Conservation (phyloP, 1,284 basidiomycete species). For the Trametes polyzona region DNA sequence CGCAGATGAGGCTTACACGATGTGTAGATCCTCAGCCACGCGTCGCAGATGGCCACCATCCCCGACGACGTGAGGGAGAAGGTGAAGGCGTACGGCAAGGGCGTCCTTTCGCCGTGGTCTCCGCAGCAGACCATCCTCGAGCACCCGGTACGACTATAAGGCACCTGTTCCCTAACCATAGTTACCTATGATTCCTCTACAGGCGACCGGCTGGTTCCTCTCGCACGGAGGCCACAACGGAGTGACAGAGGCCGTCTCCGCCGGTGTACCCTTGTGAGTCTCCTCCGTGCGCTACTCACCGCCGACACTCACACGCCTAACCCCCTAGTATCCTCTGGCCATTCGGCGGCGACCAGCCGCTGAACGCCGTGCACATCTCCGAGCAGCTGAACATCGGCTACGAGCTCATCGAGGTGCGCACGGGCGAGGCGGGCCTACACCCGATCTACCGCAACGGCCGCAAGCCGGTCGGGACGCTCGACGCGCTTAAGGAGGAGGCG, state of each 20-base stretch:
- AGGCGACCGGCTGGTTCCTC: constrained; percentile 30
- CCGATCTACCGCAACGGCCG: constrained; percentile 19
- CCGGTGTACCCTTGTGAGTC: constrained; percentile 25
- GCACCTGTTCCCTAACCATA: not conserved
- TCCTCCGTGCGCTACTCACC: not conserved
- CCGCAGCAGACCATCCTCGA: constrained; percentile 30
- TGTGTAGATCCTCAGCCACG: constrained; percentile 27
- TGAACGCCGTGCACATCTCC: constrained; percentile 25
- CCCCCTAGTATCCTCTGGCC: constrained; percentile 32
- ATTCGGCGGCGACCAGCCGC: constrained; percentile 30
- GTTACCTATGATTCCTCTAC: not conserved
- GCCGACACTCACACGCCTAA: not conserved
- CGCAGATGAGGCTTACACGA: not conserved
- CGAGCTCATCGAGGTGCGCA: constrained; percentile 33
- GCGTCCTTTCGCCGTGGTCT: constrained; percentile 23
- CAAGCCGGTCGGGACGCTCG: constrained; percentile 21
- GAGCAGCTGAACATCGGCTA: constrained; percentile 29
- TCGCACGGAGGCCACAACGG: constrained; percentile 28
- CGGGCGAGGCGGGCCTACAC: constrained; percentile 20
- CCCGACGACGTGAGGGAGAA: constrained; percentile 24
- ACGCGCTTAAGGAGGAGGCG: constrained; percentile 23
- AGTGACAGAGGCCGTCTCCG: constrained; percentile 18
- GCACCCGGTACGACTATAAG: constrained; percentile 24
- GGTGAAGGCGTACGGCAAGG: constrained; percentile 23
- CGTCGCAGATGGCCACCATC: constrained; percentile 18